Evolutionary conservation across 176 grass and related monocot species (phyloP), one percentile per base, ranked within the genome.

Genomic region (Lolium perenne): DNA sequence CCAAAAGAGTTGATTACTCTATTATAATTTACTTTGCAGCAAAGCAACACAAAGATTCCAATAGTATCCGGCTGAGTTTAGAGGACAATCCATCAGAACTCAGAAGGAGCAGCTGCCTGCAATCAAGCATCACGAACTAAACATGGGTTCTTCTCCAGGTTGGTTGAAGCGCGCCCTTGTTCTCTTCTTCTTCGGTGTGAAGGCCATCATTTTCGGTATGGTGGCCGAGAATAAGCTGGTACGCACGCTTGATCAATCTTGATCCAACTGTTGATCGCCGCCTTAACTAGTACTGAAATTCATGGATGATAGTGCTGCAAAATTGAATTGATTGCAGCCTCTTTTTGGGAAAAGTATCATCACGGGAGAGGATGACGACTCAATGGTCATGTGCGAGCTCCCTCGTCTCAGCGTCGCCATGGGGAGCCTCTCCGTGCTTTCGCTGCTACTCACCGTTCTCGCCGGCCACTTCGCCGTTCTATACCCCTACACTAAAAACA

Each of bases 191-290:
- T 84, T 91, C 12, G 89, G 92, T 3, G 6, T 10, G 1, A 70
- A 87, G 20, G 86, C 91, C 15, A 87, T 89, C 67, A 13, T 88
- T 57, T 78, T 91, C 18, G 86, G 79, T 49, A 86, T 91, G 0
- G 58, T 91, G 51, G 92, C 92, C 22, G 92, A 94, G 88, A 75
- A 94, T 48, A 94, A 89, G 77, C 87, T 89, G 89, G 92, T 94
- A 29, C 9, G 18, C 67, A 21, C 6, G 41, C 40, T 41, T 16
- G 48, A 15, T 12, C 5, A 38, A 38, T 76, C 14, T 64, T 0
- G 35, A 46, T n/a, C 15, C 17, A 45, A 3, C 8, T 21, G 8
- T 71, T 21, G 18, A 71, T 46, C 4, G 0, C 8, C 10, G 2
- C 3, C 16, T 12, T 71, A 43, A 13, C 55, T 35, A 35, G 32